Base-by-base conservation (phyloP, 164 flowering plant genomes). In the Umbilicus rupestris region DNA sequence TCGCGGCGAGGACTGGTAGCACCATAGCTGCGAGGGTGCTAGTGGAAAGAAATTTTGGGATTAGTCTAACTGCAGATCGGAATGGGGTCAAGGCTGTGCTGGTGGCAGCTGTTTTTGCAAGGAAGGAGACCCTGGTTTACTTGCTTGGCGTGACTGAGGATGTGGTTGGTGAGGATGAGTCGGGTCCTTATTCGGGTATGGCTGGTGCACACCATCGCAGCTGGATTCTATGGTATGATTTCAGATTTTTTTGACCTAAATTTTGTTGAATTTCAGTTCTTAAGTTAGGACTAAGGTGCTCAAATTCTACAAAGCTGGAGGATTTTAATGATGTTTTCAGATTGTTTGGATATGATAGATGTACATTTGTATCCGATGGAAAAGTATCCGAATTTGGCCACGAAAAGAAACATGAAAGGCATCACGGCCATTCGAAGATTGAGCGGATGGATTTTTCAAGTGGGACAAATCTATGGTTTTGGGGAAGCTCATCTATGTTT, bases 341-440 rank as follows among this genome's bases (percentile, higher is more conserved):
- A n/a, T n/a, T n/a, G n/a, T n/a, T n/a, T n/a, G n/a, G n/a, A n/a
- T n/a, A n/a, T n/a, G n/a, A n/a, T n/a, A n/a, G n/a, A n/a, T n/a
- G n/a, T n/a, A n/a, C n/a, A n/a, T n/a, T n/a, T n/a, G n/a, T n/a
- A n/a, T n/a, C n/a, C n/a, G n/a, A n/a, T n/a, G n/a, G n/a, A n/a
- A n/a, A n/a, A n/a, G n/a, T 60, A 60, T 15, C 64, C 64, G 4
- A 60, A 60, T 35, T 60, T 60, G 35, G 64, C 39, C 39, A 60
- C 7, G 2, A 39, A 60, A 16, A 60, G 39, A 28, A 35, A 60
- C 28, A 31, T 5, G 39, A 35, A 33, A 20, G 35, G 64, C 2
- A 30, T 31, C 17, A 60, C 64, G 2, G 64, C 64, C 2, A 15
- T 60, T 19, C 64, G 28, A 17, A 35, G 39, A 4, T 7, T n/a